These are phyloP conservation scores for Colletotrichum sublineola DNA, from an alignment of 2,329 filamentous ascomycete species.

Conservation along the genomic window DNA sequence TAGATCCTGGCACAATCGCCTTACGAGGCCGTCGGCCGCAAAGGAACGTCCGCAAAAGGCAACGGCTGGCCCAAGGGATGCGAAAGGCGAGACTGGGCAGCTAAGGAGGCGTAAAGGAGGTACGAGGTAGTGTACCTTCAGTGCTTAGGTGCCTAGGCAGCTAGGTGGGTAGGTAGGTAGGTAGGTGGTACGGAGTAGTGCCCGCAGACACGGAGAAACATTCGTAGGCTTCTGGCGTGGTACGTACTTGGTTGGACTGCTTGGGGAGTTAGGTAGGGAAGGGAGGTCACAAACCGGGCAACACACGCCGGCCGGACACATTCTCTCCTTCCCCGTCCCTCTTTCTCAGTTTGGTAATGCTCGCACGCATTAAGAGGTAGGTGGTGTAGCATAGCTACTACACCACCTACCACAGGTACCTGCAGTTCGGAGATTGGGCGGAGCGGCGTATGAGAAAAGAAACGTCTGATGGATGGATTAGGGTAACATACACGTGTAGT, in stretches of 20 bases:
- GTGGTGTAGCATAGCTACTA: too few species aligned
- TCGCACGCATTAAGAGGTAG: neutral
- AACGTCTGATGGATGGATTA: neutral
- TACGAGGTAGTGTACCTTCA: too few species aligned
- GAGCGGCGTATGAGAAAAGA: neutral
- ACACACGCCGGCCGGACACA: neutral
- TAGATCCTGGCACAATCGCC: conserved; percentile 28
- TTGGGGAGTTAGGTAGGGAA: neutral
- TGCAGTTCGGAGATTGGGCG: conserved; percentile 1
- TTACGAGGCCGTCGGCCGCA: conserved; percentile 15
- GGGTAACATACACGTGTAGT: too few species aligned
- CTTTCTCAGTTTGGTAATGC: neutral
- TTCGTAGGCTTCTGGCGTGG: neutral
- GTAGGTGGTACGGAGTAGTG: neutral
- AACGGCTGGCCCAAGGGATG: conserved; percentile 20
- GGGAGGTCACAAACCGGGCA: conserved; percentile 15
- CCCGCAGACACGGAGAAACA: conserved; percentile 3
- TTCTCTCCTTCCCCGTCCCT: neutral
- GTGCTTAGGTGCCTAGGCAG: too few species aligned
- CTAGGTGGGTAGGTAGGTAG: too few species aligned
- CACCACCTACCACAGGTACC: neutral
- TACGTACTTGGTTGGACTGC: neutral
- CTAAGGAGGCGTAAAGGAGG: too few species aligned
- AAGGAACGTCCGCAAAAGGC: conserved; percentile 20
- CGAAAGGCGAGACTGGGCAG: neutral